Evolutionary conservation across 2,329 filamentous ascomycete genomes (phyloP), one percentile per base, ranked within the genome.

Genomic region (Pseudogymnoascus sp.): DNA sequence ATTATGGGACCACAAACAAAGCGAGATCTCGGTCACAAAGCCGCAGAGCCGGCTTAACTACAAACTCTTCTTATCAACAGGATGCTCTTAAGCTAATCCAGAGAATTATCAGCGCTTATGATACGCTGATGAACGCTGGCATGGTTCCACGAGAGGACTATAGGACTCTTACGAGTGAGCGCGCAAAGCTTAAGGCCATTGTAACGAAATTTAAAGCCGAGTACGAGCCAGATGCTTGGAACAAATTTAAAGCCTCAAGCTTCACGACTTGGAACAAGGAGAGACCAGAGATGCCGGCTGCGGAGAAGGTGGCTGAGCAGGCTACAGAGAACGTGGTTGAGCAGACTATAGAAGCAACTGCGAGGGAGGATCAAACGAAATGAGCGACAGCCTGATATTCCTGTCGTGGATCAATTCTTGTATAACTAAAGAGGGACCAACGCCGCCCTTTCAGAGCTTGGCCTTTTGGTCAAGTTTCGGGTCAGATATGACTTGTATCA

Each of bases 181-280:
- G 73, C 21, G 70, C 72, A 40, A 69, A 71, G 40, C 62, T 78
- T 62, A 66, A 75, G n/a, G 74, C 77, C n/a, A 72, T 73, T 16
- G 67, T 75, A 3, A 67, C 75, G 42, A 71, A 72, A 21, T 61
- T 68, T 29, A 68, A 68, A 11, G 69, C 69, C 23, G 64, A 67
- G 29, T 29, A 64, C 21, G 66, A 66, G 1, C 62, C 34, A 16
- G 59, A 40, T 61, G 5, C 59, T 16, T 61, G 59, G 59, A 61
- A 40, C 59, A 61, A 10, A 31, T 40, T 61, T 39, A 61, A 42
- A 31, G n/a, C 34, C 5, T 39, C 59, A n/a, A 61, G 74, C 7
- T 63, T 71, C 5, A 72, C 74, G 40, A 63, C 65, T 1, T 69
- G 69, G 39, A 69, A 69, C 18, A 63, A 70, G 34, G 36, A 63